A percentile compares a stretch with the other conserved stretches of the same genome.
These are phyloP conservation scores for Darksidea phi DNA, from an alignment of 495 filamentous ascomycete genomes.

Conservation along the genomic window DNA sequence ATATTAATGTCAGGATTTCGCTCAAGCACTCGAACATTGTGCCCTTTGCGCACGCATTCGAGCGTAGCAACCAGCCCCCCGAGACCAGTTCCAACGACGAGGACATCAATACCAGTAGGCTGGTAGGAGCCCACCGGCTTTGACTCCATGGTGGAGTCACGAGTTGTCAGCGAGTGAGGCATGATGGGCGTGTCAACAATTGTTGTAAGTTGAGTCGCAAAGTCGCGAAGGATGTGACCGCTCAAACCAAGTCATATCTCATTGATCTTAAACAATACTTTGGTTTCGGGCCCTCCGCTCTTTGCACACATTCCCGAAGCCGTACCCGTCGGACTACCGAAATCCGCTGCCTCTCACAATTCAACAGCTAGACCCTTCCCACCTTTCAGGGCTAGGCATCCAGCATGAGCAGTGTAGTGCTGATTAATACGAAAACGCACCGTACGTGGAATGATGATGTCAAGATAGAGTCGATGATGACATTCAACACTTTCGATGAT, in stretches of 20 bases:
- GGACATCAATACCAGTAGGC: constrained; percentile 55
- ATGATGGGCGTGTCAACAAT: constrained; percentile 4
- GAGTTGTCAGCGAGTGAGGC: constrained; percentile 26
- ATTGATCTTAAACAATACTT: too few relatives aligned
- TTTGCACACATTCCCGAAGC: too few relatives aligned
- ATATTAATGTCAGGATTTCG: constrained; percentile 41
- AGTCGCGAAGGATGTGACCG: not conserved
- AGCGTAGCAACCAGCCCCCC: constrained; percentile 64
- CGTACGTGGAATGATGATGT: not conserved
- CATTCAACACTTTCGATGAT: not conserved
- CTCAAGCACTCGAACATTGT: constrained; percentile 60
- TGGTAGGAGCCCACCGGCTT: constrained; percentile 37
- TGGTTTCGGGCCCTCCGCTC: too few relatives aligned
- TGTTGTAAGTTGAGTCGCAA: too few relatives aligned
- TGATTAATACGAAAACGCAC: not conserved
- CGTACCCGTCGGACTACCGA: too few relatives aligned
- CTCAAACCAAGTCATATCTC: not conserved
- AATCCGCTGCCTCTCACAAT: too few relatives aligned
- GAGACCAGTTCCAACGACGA: constrained; percentile 63
- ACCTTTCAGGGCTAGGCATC: too few relatives aligned
- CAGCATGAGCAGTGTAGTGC: not conserved
- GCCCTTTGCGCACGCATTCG: constrained; percentile 63
- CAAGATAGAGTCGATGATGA: not conserved
- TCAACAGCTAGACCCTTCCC: too few relatives aligned
- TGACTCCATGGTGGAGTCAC: constrained; percentile 29